phyloP scores from a whole-genome alignment of 2,329 filamentous ascomycete genomes.

The Diaporthe citriasiana region DNA sequence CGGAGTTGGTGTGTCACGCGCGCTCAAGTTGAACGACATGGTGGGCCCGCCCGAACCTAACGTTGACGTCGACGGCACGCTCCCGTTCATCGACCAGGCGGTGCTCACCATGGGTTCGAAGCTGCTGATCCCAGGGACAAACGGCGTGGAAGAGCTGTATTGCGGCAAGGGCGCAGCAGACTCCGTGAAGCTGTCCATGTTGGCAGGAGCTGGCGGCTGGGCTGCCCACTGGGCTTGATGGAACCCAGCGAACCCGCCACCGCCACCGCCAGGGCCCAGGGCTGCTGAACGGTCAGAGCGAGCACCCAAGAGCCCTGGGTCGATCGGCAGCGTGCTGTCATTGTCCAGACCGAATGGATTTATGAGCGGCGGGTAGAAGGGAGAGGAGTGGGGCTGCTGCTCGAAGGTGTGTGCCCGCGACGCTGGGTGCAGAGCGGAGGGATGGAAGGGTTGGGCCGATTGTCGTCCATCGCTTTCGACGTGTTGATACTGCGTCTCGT shows the following conservation, averaged over 20 bases:
- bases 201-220: neutral
- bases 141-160: neutral
- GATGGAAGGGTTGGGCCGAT: neutral
- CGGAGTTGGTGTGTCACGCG: neutral
- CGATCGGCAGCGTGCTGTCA: neutral
- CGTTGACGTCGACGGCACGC: neutral
- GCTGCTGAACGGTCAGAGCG: neutral
- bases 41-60: neutral
- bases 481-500: neutral
- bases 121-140: slow-evolving; percentile 4
- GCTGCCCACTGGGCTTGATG: neutral
- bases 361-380: neutral
- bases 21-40: neutral
- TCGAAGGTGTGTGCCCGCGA: neutral
- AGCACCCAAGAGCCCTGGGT: neutral
- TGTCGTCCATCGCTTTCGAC: neutral
- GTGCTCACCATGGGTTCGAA: slow-evolving; percentile 28
- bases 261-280: neutral
- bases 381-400: neutral
- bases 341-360: neutral
- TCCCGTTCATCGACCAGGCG: neutral
- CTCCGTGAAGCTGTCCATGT: neutral
- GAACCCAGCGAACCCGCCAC: neutral
- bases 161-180: neutral
- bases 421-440: neutral